phyloP scores from a whole-genome alignment of 768 basidiomycete species.

The Naganishia antarctica region DNA sequence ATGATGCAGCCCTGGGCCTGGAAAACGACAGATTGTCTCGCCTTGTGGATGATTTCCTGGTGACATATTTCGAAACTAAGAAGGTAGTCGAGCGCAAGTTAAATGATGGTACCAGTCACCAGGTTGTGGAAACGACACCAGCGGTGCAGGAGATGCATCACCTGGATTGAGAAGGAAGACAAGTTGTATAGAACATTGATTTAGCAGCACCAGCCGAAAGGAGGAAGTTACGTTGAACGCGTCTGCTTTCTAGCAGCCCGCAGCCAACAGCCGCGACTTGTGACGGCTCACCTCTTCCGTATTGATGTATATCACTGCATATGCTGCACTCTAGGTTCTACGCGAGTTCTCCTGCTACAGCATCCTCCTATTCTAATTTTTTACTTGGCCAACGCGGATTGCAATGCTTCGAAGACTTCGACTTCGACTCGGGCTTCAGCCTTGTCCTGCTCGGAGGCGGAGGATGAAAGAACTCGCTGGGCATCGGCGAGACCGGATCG shows the following conservation, averaged over 20 bases:
- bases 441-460: constrained; percentile 88
- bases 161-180: neutral
- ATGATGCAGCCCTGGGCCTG: constrained; percentile 57
- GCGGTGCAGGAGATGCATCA: neutral
- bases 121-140: neutral
- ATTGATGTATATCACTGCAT: constrained; percentile 2
- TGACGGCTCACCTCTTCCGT: no score
- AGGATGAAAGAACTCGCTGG: constrained; percentile 69
- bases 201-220: no score
- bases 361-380: constrained; percentile 14
- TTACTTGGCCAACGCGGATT: constrained; percentile 64
- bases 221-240: no score
- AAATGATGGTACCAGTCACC: neutral
- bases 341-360: constrained; percentile 5
- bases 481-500: constrained; percentile 86
- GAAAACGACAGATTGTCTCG: constrained; percentile 63
- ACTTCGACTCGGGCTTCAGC: constrained; percentile 88
- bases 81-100: neutral
- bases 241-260: no score
- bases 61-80: constrained; percentile 9
- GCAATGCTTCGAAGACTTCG: constrained; percentile 92
- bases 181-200: no score
- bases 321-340: constrained; percentile 3
- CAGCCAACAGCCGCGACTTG: no score
- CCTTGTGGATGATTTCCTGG: constrained; percentile 58